Conservation (phyloP, 805 yeast species). For the Kluyveromyces siamensis region DNA sequence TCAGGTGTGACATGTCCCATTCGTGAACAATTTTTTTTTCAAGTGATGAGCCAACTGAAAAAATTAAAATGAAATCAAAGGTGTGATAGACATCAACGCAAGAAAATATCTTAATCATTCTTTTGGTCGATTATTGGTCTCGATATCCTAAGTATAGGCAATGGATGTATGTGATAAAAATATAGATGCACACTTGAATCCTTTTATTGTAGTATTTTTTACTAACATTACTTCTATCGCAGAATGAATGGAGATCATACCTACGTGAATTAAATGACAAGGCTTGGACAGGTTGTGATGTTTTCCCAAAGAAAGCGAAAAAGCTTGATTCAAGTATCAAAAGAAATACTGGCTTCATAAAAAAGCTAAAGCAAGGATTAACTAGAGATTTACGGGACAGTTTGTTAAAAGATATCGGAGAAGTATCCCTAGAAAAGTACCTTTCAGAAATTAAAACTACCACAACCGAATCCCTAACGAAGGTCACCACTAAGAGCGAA, state of each 20-base stretch:
- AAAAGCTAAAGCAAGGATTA: slow-evolving; percentile 52
- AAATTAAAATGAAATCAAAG: background rate
- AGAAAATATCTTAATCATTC: background rate
- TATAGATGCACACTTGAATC: background rate
- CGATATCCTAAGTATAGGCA: background rate
- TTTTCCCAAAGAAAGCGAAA: slow-evolving; percentile 17
- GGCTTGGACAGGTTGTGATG: slow-evolving; percentile 47
- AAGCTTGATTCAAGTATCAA: slow-evolving; percentile 69
- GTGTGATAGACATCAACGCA: background rate
- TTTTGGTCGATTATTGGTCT: background rate
- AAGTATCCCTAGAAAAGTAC: slow-evolving; percentile 64
- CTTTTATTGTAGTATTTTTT: background rate
- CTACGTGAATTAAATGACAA: slow-evolving; percentile 33
- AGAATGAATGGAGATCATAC: slow-evolving; percentile 21
- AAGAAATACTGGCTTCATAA: slow-evolving; percentile 73
- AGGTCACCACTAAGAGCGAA: slow-evolving; percentile 38
- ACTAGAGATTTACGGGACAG: slow-evolving; percentile 40
- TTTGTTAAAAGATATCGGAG: slow-evolving; percentile 50
- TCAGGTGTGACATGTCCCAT: no score
- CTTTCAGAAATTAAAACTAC: slow-evolving; percentile 60
- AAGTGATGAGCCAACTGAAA: background rate
- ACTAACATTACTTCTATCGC: background rate
- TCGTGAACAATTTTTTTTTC: background rate
- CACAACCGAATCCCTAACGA: slow-evolving; percentile 50
- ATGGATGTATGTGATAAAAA: background rate